Percentiles rank a stretch among this genome's conserved stretches.
Conservation (phyloP, 352 stramenopile genomes). For the Thalassiosira livingstoniorum region DNA sequence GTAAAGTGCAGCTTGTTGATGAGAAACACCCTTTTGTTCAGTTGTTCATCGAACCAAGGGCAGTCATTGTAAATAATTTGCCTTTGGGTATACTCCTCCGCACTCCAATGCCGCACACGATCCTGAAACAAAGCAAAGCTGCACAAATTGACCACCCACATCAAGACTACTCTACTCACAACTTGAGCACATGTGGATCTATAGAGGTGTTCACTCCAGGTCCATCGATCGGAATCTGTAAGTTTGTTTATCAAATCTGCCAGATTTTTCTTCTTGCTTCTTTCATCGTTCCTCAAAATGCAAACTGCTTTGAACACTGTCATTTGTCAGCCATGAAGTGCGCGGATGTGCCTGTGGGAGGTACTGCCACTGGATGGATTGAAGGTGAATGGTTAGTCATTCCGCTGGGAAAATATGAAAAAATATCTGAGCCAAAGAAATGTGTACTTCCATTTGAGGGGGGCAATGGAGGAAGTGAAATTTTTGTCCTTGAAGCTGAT, state of each 20-base stretch:
- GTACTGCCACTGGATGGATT: slow-evolving; percentile 78
- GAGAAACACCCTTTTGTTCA: slow-evolving; percentile 72
- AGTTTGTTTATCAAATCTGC: too few relatives aligned
- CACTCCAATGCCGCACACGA: slow-evolving; percentile 85
- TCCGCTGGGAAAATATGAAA: slow-evolving; percentile 58
- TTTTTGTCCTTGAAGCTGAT: slow-evolving; percentile 76
- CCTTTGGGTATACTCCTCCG: slow-evolving; percentile 74
- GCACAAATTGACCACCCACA: slow-evolving; percentile 28
- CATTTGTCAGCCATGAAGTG: slow-evolving; percentile 76
- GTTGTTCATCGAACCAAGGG: slow-evolving; percentile 77
- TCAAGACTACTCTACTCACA: slow-evolving; percentile 61
- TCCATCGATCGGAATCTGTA: slow-evolving; percentile 82
- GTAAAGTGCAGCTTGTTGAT: slow-evolving; percentile 70
- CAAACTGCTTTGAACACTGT: too few relatives aligned
- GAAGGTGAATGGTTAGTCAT: slow-evolving; percentile 82
- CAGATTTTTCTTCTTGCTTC: too few relatives aligned
- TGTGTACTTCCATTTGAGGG: slow-evolving; percentile 78
- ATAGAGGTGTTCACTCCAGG: slow-evolving; percentile 85
- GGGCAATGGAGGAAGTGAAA: slow-evolving; percentile 62
- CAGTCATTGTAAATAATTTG: slow-evolving; percentile 79
- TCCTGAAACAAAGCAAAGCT: slow-evolving; percentile 39
- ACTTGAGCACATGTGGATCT: slow-evolving; percentile 59
- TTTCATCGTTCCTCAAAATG: too few relatives aligned
- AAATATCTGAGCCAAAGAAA: slow-evolving; percentile 70
- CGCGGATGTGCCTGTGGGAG: slow-evolving; percentile 74